Evolutionary conservation across 345 rosid species (phyloP), one percentile per base, ranked within the genome.

Genomic region (Reutealis trisperma): DNA sequence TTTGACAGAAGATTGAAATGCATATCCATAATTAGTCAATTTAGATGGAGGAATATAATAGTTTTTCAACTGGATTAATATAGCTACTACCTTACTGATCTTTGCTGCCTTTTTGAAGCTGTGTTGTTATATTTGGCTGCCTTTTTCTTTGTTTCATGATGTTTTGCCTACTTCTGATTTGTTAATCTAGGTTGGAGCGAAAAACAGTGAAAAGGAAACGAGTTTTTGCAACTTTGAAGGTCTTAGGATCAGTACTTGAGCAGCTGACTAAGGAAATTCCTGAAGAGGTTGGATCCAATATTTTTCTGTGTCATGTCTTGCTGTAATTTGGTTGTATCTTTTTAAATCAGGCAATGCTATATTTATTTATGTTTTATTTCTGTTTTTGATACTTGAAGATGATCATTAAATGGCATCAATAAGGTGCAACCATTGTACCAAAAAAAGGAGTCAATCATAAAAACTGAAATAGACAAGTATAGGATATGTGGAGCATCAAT

Each of bases 231-330:
- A 96, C 96, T 16, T 84, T 96, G 49, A 92, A 85, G 84, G 97
- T 96, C 81, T 75, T 96, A 61, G 95, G 98, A 60, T 87, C 86
- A 62, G 98, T 96, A 68, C 87, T 96, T 85, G 89, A 81, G 88
- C 92, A 96, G 86, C 80, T 96, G 78, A 83, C 89, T 41, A 76
- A 88, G 83, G 98, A 96, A 60, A 86, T 93, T 58, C 99, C 99
- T 54, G 94, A 88, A 74, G 99, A 92, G 97, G 99, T 95, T 82
- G 60, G 84, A 55, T 60, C 63, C 34, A 6, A 67, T 37, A 10
- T 60, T 80, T 81, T 32, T 58, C 42, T 45, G 8, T 73, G 32
- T n/a, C 21, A 6, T 61, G 45, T 21, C 60, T 60, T 73, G 8
- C 65, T 49, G 27, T 62, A 37, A 44, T 16, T 59, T 22, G 24